Evolutionary conservation across 2,329 filamentous ascomycete genomes (phyloP).

Genomic region (Phialocephala sp.): DNA sequence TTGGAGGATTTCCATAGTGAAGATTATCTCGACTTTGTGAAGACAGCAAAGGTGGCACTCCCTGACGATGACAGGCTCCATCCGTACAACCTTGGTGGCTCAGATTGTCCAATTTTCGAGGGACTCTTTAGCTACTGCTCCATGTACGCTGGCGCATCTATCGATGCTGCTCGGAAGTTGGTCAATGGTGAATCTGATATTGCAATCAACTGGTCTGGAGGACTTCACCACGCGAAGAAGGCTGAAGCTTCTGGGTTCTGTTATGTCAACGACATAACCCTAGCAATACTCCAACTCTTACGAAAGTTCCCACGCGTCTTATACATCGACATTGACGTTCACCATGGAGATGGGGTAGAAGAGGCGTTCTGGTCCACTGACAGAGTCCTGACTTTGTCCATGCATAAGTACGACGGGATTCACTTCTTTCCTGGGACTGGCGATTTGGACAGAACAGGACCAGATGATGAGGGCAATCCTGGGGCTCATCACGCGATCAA

Average conservation of each 20-base stretch:
- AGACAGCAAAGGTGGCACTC: constrained; percentile 69
- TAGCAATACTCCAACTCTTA: constrained; percentile 88
- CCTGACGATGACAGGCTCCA: constrained; percentile 67
- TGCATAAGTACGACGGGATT: constrained; percentile 90
- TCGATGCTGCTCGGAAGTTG: constrained; percentile 90
- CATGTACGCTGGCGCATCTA: constrained; percentile 86
- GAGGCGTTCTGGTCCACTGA: constrained; percentile 91
- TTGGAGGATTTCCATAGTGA: constrained; percentile 83
- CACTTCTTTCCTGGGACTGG: constrained; percentile 92
- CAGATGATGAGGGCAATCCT: constrained; percentile 80
- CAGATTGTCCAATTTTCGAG: constrained; percentile 96
- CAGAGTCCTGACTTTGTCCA: constrained; percentile 89
- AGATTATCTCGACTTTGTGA: constrained; percentile 91
- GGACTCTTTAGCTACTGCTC: constrained; percentile 95
- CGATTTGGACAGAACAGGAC: constrained; percentile 84
- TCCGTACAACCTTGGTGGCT: constrained; percentile 83
- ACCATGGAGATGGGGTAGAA: constrained; percentile 90
- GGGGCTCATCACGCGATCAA: constrained; percentile 91
- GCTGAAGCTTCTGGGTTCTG: constrained; percentile 94
- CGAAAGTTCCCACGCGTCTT: constrained; percentile 83
- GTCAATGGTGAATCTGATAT: constrained; percentile 89
- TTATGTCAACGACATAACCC: constrained; percentile 98
- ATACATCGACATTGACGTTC: constrained; percentile 94
- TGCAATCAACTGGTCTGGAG: constrained; percentile 96
- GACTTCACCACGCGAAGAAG: constrained; percentile 95